Conservation (phyloP, 225 moss, liverwort and hornwort genomes). For the Marchantia paleacea region DNA sequence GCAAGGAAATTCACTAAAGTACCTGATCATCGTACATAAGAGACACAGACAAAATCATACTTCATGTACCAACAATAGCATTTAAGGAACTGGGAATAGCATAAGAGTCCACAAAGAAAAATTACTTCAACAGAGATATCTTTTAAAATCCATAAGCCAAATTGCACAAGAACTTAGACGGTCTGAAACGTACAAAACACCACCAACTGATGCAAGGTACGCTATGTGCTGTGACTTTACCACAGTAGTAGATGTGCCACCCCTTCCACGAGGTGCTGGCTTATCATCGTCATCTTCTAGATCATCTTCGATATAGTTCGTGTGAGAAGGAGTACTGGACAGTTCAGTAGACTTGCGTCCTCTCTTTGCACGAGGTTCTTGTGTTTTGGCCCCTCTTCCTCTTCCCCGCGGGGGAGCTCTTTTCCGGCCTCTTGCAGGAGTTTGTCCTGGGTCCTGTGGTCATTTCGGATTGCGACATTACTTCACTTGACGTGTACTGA, state of each 20-base stretch:
- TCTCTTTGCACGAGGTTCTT: constrained; percentile 43
- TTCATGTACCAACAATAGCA: no score
- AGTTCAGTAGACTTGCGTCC: constrained; percentile 31
- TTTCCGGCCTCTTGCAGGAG: constrained; percentile 36
- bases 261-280: constrained; percentile 11
- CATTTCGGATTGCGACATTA: background rate
- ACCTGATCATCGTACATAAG: background rate
- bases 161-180: background rate
- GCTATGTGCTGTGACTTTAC: constrained; percentile 11
- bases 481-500: background rate
- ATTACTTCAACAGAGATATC: background rate
- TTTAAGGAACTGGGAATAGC: no score
- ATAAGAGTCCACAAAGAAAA: background rate
- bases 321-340: constrained; percentile 16
- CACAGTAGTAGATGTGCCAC: constrained; percentile 24
- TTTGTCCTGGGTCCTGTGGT: constrained; percentile 27
- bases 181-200: background rate
- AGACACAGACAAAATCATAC: background rate
- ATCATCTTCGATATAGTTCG: constrained; percentile 47
- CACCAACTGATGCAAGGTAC: background rate
- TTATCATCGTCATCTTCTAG: constrained; percentile 44
- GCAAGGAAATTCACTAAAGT: background rate
- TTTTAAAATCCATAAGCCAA: background rate
- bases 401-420: constrained; percentile 27
- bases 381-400: constrained; percentile 37